A percentile compares a stretch with the other conserved stretches of the same genome.
phyloP scores from a whole-genome alignment of 345 rosid genomes.

The Eutrema heterophyllum region DNA sequence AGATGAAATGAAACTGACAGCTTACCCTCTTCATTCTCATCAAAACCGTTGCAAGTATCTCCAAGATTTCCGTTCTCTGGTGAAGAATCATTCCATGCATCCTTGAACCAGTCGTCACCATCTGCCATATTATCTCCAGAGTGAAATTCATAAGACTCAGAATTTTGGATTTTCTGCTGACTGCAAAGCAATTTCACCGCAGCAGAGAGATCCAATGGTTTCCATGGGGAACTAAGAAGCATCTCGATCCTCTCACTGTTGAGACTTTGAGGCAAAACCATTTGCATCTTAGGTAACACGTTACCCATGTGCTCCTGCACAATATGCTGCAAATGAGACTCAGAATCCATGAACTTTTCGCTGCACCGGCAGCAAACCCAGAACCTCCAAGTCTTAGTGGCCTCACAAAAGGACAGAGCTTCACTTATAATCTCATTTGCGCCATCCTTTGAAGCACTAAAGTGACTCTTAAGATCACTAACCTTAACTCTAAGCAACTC shows the following conservation, averaged over 20 bases:
- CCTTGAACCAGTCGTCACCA: conserved; percentile 61
- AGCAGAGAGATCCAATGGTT: conserved; percentile 76
- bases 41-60: conserved; percentile 40
- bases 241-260: conserved; percentile 65
- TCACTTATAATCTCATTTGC: conserved; percentile 57
- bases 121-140: conserved; percentile 39
- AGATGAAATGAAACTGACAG: conserved; percentile 32
- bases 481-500: conserved; percentile 58
- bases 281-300: conserved; percentile 67
- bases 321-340: conserved; percentile 73
- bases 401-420: conserved; percentile 53
- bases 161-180: conserved; percentile 40
- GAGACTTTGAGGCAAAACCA: conserved; percentile 65
- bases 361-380: conserved; percentile 74
- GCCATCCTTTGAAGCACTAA: conserved; percentile 52
- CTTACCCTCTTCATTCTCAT: conserved; percentile 38
- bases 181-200: conserved; percentile 49
- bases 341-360: conserved; percentile 57
- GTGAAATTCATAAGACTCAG: conserved; percentile 40
- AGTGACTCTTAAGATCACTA: conserved; percentile 57
- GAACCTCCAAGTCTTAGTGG: conserved; percentile 66
- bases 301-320: conserved; percentile 75
- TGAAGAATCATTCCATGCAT: conserved; percentile 76
- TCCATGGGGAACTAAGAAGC: conserved; percentile 74
- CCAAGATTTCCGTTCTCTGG: conserved; percentile 49